Conservation (phyloP, 2,329 filamentous ascomycete genomes). For the Aureobasidium sp. region DNA sequence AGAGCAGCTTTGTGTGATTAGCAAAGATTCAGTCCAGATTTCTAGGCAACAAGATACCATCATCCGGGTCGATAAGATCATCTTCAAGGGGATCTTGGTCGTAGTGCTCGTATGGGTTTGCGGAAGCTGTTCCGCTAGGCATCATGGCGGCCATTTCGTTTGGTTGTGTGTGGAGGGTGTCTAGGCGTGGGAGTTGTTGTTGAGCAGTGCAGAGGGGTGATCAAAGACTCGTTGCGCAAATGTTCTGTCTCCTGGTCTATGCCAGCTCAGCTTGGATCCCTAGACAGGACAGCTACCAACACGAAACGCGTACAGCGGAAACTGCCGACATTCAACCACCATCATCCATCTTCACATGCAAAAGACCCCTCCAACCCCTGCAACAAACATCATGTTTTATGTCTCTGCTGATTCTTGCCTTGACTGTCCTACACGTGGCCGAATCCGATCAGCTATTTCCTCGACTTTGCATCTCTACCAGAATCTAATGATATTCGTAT, state of each 20-base stretch:
- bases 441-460: not conserved
- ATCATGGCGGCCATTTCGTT: constrained; percentile 36
- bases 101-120: constrained; percentile 32
- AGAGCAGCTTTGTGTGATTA: constrained; percentile 40
- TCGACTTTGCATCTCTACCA: not conserved
- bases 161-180: not conserved
- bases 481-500: not conserved
- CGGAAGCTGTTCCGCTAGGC: constrained; percentile 29
- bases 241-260: not conserved
- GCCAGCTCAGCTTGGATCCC: not conserved
- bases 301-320: not conserved
- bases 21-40: not conserved
- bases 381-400: not conserved
- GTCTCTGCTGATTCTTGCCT: not conserved
- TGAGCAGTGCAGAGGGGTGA: not conserved
- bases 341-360: not conserved
- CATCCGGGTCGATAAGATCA: constrained; percentile 45
- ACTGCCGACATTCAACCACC: not conserved
- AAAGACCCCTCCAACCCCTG: not conserved
- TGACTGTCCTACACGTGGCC: not conserved
- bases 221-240: not conserved
- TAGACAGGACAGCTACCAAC: not conserved
- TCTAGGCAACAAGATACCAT: constrained; percentile 29
- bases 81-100: constrained; percentile 39
- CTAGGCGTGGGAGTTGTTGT: not conserved